phyloP scores from a whole-genome alignment of 2,329 filamentous ascomycete genomes.

The Diaporthe sp. region DNA sequence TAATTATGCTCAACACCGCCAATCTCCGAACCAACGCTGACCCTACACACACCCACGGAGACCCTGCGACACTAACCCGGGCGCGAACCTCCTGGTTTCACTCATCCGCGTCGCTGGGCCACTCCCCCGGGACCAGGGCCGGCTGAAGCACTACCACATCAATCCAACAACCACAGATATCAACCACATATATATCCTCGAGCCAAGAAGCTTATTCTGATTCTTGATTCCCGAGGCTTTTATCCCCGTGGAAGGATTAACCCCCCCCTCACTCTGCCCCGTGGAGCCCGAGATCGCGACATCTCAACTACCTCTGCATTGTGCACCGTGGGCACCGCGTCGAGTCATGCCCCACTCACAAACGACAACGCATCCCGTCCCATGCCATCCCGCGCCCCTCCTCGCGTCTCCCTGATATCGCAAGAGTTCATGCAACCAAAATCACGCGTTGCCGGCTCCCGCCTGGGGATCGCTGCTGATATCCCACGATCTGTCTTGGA shows the following conservation, averaged over 20 bases:
- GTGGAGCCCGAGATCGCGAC: slow-evolving; percentile 12
- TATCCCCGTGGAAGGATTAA: not conserved
- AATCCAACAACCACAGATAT: not conserved
- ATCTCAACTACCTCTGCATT: not conserved
- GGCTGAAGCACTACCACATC: not conserved
- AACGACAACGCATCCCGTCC: slow-evolving; percentile 13
- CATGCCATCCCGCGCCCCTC: not conserved
- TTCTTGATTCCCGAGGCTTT: not conserved
- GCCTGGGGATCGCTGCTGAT: slow-evolving; percentile 4
- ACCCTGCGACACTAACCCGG: not conserved
- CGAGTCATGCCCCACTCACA: slow-evolving; percentile 15
- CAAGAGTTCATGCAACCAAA: slow-evolving; percentile 4
- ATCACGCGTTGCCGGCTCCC: slow-evolving; percentile 3
- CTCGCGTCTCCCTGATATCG: not conserved
- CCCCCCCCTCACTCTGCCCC: not conserved
- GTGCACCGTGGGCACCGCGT: not conserved
- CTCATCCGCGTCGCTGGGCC: slow-evolving; percentile 10
- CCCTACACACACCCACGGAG: not conserved
- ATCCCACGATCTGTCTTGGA: not conserved
- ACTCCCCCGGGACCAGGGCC: slow-evolving; percentile 7
- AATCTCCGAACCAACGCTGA: not conserved
- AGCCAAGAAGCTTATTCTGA: not conserved
- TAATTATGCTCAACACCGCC: not conserved
- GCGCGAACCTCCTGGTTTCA: slow-evolving; percentile 8
- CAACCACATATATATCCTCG: not conserved